A percentile compares a stretch with the other conserved stretches of the same genome.
Conservation (phyloP, 805 yeast species). For the Ogataea trehaloabstinens region DNA sequence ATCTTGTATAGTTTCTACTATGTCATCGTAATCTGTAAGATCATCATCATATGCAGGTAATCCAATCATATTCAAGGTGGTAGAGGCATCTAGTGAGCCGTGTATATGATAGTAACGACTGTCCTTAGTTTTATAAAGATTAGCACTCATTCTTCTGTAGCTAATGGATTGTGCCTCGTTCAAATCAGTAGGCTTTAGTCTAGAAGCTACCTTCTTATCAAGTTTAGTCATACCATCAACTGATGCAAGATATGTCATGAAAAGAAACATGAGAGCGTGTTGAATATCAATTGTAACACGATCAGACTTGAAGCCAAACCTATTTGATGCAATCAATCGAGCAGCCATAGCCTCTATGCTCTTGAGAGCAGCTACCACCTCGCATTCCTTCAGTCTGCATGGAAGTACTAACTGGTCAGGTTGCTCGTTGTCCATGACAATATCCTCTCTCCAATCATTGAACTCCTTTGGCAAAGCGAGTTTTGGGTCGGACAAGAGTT, state of each 20-base stretch:
- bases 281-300: conserved; percentile 22
- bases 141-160: conserved; percentile 34
- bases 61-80: conserved; percentile 34
- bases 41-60: conserved; percentile 27
- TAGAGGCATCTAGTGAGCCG: conserved; percentile 33
- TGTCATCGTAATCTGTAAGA: conserved; percentile 26
- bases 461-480: conserved; percentile 19
- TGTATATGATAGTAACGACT: conserved; percentile 31
- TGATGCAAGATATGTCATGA: conserved; percentile 33
- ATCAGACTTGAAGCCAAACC: conserved; percentile 9
- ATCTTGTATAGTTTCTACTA: conserved; percentile 23
- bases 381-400: conserved; percentile 24
- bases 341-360: conserved; percentile 22
- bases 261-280: conserved; percentile 30
- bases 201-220: conserved; percentile 19
- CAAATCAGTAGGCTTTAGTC: conserved; percentile 25
- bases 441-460: conserved; percentile 3
- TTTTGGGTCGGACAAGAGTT: conserved; percentile 9
- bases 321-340: conserved; percentile 11
- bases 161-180: conserved; percentile 25
- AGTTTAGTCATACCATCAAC: conserved; percentile 30
- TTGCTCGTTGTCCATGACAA: conserved; percentile 16
- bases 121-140: conserved; percentile 34
- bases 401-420: conserved; percentile 19
- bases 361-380: conserved; percentile 24